Percentiles rank a stretch among this genome's conserved stretches.
These are phyloP conservation scores for Epichloe sibirici DNA, from an alignment of 2,329 filamentous ascomycete species.

Conservation along the genomic window DNA sequence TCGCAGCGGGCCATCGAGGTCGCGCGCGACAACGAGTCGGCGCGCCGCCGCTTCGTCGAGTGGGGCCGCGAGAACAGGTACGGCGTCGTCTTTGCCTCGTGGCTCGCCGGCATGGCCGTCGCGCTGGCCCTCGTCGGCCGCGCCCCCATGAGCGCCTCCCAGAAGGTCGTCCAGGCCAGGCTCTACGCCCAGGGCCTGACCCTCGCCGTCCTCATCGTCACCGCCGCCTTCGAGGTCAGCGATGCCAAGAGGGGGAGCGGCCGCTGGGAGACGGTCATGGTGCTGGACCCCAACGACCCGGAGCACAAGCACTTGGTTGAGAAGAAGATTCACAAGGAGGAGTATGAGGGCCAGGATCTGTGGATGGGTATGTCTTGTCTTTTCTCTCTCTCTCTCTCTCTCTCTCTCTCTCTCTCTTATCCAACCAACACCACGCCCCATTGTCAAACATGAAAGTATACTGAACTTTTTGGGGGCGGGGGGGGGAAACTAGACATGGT, in stretches of 20 bases:
- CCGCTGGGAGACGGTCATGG: constrained; percentile 74
- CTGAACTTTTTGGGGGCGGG: no score
- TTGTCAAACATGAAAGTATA: no score
- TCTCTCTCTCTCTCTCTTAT: background rate
- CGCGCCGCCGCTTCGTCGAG: constrained; percentile 48
- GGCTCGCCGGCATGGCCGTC: constrained; percentile 68
- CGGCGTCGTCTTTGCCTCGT: constrained; percentile 69
- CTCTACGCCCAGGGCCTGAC: constrained; percentile 89
- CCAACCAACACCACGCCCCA: background rate
- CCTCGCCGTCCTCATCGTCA: constrained; percentile 69
- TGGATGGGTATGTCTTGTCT: constrained; percentile 59
- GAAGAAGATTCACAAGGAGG: constrained; percentile 78
- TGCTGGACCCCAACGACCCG: constrained; percentile 70
- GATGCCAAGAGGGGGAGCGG: constrained; percentile 70
- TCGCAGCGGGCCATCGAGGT: constrained; percentile 43
- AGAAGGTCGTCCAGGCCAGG: constrained; percentile 90
- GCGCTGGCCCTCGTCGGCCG: constrained; percentile 66
- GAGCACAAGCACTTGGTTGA: constrained; percentile 74
- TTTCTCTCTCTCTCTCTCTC: background rate
- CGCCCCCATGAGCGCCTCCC: constrained; percentile 58
- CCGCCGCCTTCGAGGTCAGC: constrained; percentile 65
- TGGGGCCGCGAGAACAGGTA: constrained; percentile 78
- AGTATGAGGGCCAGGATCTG: constrained; percentile 79
- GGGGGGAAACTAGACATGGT: constrained; percentile 54
- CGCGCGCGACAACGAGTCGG: constrained; percentile 42